Evolutionary conservation across 1,284 basidiomycete species (phyloP).

Genomic region (Xerocomus nothofagi): DNA sequence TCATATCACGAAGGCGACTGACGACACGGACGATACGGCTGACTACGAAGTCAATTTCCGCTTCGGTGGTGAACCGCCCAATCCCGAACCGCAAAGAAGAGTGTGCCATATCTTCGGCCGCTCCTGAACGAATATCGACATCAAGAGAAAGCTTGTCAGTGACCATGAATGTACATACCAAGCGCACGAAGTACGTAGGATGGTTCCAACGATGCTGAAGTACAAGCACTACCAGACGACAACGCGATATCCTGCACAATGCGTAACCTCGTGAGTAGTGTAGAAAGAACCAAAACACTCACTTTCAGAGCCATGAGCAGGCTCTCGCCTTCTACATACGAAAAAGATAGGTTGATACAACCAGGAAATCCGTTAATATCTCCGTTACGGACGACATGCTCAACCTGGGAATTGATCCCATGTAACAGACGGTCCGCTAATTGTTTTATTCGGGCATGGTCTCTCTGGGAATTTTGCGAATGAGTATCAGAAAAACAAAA

Average conservation of each 20-base stretch:
- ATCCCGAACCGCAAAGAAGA: conserved; percentile 98
- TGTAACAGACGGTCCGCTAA: conserved; percentile 84
- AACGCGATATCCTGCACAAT: conserved; percentile 83
- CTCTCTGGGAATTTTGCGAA: conserved; percentile 54
- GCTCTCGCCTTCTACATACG: conserved; percentile 97
- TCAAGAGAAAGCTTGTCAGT: neutral
- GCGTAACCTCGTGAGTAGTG: neutral
- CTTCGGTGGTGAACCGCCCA: conserved; percentile 97
- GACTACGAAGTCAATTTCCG: conserved; percentile 94
- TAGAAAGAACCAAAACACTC: conserved; percentile 32
- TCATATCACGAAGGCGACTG: conserved; percentile 70
- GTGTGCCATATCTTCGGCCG: conserved; percentile 99
- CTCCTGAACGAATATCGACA: conserved; percentile 48
- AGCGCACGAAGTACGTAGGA: conserved; percentile 97
- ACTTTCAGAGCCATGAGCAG: conserved; percentile 99
- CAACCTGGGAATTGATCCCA: conserved; percentile 81
- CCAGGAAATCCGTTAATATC: conserved; percentile 87
- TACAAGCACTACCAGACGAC: conserved; percentile 97
- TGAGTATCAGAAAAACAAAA: conserved; percentile 12
- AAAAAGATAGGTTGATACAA: conserved; percentile 94
- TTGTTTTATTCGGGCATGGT: conserved; percentile 75
- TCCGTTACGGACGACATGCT: conserved; percentile 93
- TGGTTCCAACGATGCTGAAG: conserved; percentile 96
- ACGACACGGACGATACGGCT: conserved; percentile 89
- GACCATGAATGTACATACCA: conserved; percentile 45